These are phyloP conservation scores for Chlorokybus atmophyticus DNA, from an alignment of 139 green algal genomes.

Conservation along the genomic window DNA sequence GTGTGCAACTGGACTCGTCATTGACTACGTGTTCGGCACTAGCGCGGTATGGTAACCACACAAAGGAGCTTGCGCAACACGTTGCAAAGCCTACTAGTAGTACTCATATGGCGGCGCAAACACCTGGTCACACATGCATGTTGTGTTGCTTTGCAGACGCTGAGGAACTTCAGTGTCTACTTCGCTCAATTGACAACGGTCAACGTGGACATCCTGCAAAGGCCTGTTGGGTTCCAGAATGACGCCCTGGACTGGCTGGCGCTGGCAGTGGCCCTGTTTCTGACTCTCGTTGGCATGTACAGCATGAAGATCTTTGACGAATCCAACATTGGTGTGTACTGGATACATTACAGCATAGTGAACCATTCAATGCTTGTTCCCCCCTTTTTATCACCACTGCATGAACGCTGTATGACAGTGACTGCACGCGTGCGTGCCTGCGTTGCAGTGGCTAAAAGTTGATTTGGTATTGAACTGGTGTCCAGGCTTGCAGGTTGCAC, in stretches of 20 bases:
- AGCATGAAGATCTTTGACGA: conserved; percentile 12
- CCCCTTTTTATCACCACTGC: too few relatives aligned
- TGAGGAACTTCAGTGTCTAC: conserved; percentile 18
- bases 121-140: background rate
- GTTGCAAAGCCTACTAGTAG: background rate
- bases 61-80: background rate
- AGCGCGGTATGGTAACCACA: conserved; percentile 3
- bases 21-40: conserved; percentile 18
- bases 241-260: conserved; percentile 9
- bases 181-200: conserved; percentile 8
- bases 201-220: conserved; percentile 10
- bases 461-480: too few relatives aligned
- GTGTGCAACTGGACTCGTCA: conserved; percentile 7
- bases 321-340: conserved; percentile 9
- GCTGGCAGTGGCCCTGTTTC: conserved; percentile 8
- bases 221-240: conserved; percentile 9
- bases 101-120: background rate
- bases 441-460: too few relatives aligned
- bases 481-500: conserved; percentile 11
- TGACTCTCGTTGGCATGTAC: background rate
- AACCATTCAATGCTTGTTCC: too few relatives aligned
- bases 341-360: too few relatives aligned
- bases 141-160: background rate
- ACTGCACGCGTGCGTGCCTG: too few relatives aligned
- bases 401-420: too few relatives aligned